A percentile compares a stretch with the other conserved stretches of the same genome.
These are phyloP conservation scores for Steccherinum ochraceum DNA, from an alignment of 768 basidiomycete genomes.

Conservation along the genomic window DNA sequence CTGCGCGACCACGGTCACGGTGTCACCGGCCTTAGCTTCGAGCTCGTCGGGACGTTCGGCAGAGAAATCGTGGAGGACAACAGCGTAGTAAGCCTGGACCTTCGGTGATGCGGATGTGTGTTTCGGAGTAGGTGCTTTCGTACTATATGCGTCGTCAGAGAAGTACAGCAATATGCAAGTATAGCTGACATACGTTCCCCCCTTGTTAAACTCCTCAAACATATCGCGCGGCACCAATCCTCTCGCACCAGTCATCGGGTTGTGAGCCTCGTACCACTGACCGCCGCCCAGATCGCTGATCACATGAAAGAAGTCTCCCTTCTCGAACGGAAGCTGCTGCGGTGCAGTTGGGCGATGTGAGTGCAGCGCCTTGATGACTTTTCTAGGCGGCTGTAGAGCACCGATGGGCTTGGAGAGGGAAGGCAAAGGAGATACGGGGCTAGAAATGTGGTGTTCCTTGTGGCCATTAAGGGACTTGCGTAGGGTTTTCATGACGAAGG, in stretches of 20 bases:
- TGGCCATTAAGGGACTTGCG: slow-evolving; percentile 72
- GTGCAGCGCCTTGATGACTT: slow-evolving; percentile 84
- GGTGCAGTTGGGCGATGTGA: slow-evolving; percentile 64
- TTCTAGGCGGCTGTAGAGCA: slow-evolving; percentile 80
- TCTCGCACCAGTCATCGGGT: slow-evolving; percentile 85
- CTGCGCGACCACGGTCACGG: slow-evolving; percentile 95
- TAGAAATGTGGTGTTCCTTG: slow-evolving; percentile 66
- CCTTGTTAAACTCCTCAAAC: slow-evolving; percentile 88
- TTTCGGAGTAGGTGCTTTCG: slow-evolving; percentile 4
- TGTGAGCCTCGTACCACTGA: slow-evolving; percentile 90
- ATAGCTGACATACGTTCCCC: slow-evolving; percentile 8
- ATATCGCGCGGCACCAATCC: slow-evolving; percentile 82
- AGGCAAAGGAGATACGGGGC: slow-evolving; percentile 53
- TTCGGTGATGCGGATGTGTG: slow-evolving; percentile 22
- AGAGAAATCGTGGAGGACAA: slow-evolving; percentile 90
- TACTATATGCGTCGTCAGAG: too few species aligned
- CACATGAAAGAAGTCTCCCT: slow-evolving; percentile 98
- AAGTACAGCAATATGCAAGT: neutral
- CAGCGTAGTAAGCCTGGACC: slow-evolving; percentile 80
- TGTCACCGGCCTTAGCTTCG: slow-evolving; percentile 89
- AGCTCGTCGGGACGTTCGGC: slow-evolving; percentile 98
- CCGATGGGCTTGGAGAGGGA: slow-evolving; percentile 63
- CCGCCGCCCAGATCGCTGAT: slow-evolving; percentile 53
- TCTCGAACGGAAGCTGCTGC: slow-evolving; percentile 82
- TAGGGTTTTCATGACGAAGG: slow-evolving; percentile 67